Conservation (phyloP, 257 asterid genomes). For the Cruciata laevipes region DNA sequence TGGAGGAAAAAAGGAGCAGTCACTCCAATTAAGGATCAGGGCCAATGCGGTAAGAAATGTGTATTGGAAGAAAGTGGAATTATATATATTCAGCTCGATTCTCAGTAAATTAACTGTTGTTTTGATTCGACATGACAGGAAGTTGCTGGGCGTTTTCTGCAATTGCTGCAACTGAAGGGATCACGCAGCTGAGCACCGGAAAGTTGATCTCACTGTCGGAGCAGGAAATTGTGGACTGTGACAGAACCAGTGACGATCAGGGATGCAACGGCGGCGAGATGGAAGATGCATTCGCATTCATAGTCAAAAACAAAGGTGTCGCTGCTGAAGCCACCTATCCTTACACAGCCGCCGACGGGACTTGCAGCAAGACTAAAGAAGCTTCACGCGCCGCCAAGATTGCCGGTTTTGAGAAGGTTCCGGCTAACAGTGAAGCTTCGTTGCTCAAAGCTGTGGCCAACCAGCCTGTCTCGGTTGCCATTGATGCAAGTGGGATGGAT, state of each 20-base stretch:
- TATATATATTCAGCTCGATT: not conserved
- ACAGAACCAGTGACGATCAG: conserved; percentile 21
- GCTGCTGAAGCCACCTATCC: conserved; percentile 21
- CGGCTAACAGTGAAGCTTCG: conserved; percentile 13
- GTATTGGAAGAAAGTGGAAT: not conserved
- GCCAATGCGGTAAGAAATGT: conserved; percentile 25
- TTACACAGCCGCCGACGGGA: conserved; percentile 23
- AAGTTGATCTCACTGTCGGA: conserved; percentile 23
- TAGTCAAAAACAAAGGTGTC: conserved; percentile 20
- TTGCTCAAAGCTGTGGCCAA: conserved; percentile 18
- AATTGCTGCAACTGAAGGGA: conserved; percentile 26
- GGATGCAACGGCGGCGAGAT: conserved; percentile 21
- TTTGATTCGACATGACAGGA: conserved; percentile 7
- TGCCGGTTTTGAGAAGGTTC: conserved; percentile 17
- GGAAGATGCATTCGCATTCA: conserved; percentile 21
- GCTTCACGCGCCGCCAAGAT: conserved; percentile 16
- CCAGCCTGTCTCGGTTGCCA: conserved; percentile 17
- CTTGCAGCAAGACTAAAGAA: conserved; percentile 21
- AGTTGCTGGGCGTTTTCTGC: conserved; percentile 29
- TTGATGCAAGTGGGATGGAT: conserved; percentile 19
- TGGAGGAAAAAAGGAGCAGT: conserved; percentile 26
- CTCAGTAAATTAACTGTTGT: not conserved
- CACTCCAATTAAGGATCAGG: conserved; percentile 24
- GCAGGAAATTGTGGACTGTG: conserved; percentile 28
- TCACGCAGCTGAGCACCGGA: conserved; percentile 19